Base-by-base conservation (phyloP, 2,329 filamentous ascomycete genomes). In the Alternaria panax region DNA sequence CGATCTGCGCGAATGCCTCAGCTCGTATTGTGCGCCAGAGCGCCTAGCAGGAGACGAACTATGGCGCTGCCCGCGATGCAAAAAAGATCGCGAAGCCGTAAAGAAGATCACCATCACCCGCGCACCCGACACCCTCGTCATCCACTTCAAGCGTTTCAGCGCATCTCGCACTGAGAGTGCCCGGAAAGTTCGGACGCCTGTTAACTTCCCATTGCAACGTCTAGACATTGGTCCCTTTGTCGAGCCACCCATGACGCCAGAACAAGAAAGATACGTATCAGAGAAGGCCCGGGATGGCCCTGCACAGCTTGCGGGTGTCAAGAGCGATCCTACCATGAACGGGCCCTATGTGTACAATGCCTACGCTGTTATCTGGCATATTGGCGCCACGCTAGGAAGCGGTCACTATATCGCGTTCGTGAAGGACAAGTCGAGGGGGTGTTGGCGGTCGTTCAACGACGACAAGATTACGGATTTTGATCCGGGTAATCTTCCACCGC, bases 311-410 rank as follows among this genome's bases (percentile, higher is more conserved):
- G 70, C 75, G 1, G 66, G 66, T 7, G 62, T 80, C 25, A 80
- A 80, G 42, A 65, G 73, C 1, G 80, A 81, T 48, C 71, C 75
- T 2, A 74, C 75, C 1, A 82, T 82, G 78, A 80, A 78, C 14
- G 79, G 80, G 1, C 89, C 91, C 0, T 92, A 91, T 72, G 80
- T 83, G 5, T 99, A 97, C 77, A 90, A 96, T 72, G 89, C 91
- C 52, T 97, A 96, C 74, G 94, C 89, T 2, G 90, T 97, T 7
- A 87, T 96, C 54, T 84, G 91, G 62, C 93, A 97, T 75, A 79
- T 86, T 4, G 93, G 93, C 22, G 80, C 80, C 1, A 87, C 84
- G 1, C 82, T 91, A 52, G 86, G 87, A 36, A 87, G 86, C 51
- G 93, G 93, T 0, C 93, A 97, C 78, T 97, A 97, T 76, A 89